Base-by-base conservation (phyloP, 2,329 filamentous ascomycete species). In the Aspergillus pseudoterreus region DNA sequence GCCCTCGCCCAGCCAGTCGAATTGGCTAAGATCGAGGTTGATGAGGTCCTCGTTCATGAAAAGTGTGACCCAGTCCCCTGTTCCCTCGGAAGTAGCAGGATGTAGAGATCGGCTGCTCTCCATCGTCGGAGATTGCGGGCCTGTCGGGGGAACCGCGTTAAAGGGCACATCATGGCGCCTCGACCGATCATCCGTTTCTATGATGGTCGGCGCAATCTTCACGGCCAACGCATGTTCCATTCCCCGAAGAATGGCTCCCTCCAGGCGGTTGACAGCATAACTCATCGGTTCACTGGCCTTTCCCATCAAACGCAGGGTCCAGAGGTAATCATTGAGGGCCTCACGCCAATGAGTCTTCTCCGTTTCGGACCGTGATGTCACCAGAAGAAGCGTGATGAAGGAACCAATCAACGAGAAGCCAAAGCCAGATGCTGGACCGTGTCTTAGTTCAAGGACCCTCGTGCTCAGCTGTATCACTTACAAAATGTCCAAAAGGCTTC, bases 141-240 rank as follows among this genome's bases (percentile, higher is more conserved):
- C 5, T 12, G 24, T 10, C n/a, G 17, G 15, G 6, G 5, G 39
- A 9, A 6, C 3, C 39, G 2, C 6, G 10, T 22, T 22, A 9
- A 5, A 27, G 39, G n/a, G 9, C 38, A 15, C 9, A 3, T 15
- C 21, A n/a, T 4, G n/a, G 15, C 3, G n/a, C 33, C 30, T 19
- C 46, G 6, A 5, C 9, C 15, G 8, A 17, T 3, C 24, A 27
- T 27, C 9, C 9, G 24, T 8, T 27, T 27, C 24, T 27, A 27
- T 6, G 8, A 27, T 2, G 1, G 8, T 21, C 2, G 24, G 5
- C 10, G 38, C 17, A 49, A 17, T 43, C 22, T 43, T 15, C n/a
- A 49, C 38, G 15, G 46, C 46, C 32, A 49, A 43, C 4, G 46
- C 38, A 33, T 49, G 46, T 6, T 49, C 46, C 35, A 43, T 49